Evolutionary conservation across 257 asterid species (phyloP).

Genomic region (Solanum corneliomulleri): DNA sequence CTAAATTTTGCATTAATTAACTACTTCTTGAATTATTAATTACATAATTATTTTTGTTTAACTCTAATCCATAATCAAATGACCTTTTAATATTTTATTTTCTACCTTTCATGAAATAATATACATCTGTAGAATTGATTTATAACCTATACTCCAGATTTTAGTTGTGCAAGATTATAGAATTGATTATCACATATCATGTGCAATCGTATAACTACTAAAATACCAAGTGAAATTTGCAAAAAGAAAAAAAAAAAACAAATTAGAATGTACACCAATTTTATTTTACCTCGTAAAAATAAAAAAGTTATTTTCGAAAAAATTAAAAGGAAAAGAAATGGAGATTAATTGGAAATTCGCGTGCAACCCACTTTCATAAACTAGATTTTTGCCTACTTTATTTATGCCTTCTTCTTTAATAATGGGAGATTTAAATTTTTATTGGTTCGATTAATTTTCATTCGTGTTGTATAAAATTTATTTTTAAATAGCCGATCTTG

Average conservation of each 20-base stretch:
- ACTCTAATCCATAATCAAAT: not conserved
- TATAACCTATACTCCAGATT: not conserved
- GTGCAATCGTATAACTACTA: not conserved
- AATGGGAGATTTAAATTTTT: not conserved
- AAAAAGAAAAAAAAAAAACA: too few relatives aligned
- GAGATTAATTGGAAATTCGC: not conserved
- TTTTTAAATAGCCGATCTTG: not conserved
- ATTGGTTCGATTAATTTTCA: not conserved
- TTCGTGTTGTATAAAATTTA: not conserved
- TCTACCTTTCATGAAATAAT: not conserved
- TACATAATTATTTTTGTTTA: not conserved
- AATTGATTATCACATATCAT: not conserved
- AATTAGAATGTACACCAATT: too few relatives aligned
- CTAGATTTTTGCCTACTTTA: not conserved
- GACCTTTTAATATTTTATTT: not conserved
- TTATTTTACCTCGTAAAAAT: not conserved
- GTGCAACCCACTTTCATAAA: not conserved
- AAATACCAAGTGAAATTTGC: not conserved
- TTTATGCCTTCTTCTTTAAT: not conserved
- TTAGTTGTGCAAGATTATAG: not conserved
- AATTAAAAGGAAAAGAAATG: not conserved
- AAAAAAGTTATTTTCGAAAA: not conserved
- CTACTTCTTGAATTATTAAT: not conserved
- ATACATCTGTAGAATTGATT: not conserved
- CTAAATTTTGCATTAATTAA: not conserved